Evolutionary conservation across 2,329 filamentous ascomycete species (phyloP).

Genomic region (Aspergillus sergii): DNA sequence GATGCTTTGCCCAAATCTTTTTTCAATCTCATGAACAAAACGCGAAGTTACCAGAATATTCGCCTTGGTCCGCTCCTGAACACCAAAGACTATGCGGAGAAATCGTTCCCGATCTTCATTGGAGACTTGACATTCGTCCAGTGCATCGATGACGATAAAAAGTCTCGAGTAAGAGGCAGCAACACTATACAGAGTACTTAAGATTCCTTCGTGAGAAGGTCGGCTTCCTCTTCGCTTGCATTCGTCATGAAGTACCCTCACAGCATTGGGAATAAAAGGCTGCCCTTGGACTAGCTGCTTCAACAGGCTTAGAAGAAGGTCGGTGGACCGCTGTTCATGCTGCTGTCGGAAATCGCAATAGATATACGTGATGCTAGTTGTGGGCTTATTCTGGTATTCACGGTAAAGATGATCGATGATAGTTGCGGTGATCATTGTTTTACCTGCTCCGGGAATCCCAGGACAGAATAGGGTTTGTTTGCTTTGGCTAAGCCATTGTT

Average conservation of each 20-base stretch:
- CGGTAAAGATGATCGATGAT: background rate
- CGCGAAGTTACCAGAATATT: conserved; percentile 40
- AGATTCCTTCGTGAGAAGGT: conserved; percentile 30
- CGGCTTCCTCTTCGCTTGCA: conserved; percentile 17
- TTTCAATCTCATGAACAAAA: conserved; percentile 25
- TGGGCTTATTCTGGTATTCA: background rate
- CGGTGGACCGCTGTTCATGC: conserved; percentile 38
- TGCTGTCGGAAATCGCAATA: conserved; percentile 50
- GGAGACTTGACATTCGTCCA: conserved; percentile 31
- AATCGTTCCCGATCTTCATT: conserved; percentile 7
- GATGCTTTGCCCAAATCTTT: conserved; percentile 19
- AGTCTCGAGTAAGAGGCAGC: conserved; percentile 17
- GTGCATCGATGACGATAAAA: conserved; percentile 35
- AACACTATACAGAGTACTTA: conserved; percentile 19
- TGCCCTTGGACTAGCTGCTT: conserved; percentile 40
- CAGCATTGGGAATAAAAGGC: conserved; percentile 24
- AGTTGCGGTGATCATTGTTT: conserved; percentile 20
- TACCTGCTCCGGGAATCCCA: conserved; percentile 24
- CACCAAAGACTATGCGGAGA: conserved; percentile 24
- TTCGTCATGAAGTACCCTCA: conserved; percentile 33
- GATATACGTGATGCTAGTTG: conserved; percentile 47
- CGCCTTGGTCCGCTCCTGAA: conserved; percentile 20
- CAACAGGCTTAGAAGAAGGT: conserved; percentile 40
- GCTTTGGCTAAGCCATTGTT: conserved; percentile 13
- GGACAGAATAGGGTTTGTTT: conserved; percentile 17